Evolutionary conservation across 805 yeast species (phyloP), one percentile per base, ranked within the genome.

Genomic region (Vanderwaltozyma tropicalis): DNA sequence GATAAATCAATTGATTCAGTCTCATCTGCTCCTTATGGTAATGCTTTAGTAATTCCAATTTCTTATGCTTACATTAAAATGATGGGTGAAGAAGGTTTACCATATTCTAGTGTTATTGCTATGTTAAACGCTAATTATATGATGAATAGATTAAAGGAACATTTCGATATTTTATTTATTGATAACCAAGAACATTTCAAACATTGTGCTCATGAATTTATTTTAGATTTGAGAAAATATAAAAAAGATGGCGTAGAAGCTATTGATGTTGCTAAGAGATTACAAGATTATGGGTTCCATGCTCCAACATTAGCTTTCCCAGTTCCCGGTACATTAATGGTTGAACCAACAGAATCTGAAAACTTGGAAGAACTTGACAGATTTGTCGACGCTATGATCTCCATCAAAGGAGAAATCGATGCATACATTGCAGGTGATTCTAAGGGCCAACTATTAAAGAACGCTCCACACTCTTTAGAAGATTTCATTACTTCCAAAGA

Each of bases 251-350:
- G 94, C 17, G 69, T 89, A 38, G 96, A 92, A 64, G 96, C 96
- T 16, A 85, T 89, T 50, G 98, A 92, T 59, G 78, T 92, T 42
- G 97, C 98, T 40, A 92, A 92, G 68, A 77, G 98, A 62, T 71
- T 92, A 43, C 97, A 92, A 65, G 98, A 92, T 64, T 92, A 89
- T 59, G 96, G 97, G 0, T 92, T 92, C 76, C 98, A 92, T 63
- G 96, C 96, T 1, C 98, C 98, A 44, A 92, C 98, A 19, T 79
- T 92, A 84, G 92, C 97, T 2, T 92, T 92, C 84, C 98, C 98
- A 9, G 94, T 92, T 36, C 89, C 96, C 5, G 95, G 94, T 44
- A 92, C 98, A 2, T 71, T 92, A 50, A 92, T 92, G 98, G 77
- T 92, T 45, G 98, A 92, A 66, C 98, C 98, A 42, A 92, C 98